These are phyloP conservation scores for Setomelanomma holmii DNA, from an alignment of 2,329 filamentous ascomycete species.

Conservation along the genomic window DNA sequence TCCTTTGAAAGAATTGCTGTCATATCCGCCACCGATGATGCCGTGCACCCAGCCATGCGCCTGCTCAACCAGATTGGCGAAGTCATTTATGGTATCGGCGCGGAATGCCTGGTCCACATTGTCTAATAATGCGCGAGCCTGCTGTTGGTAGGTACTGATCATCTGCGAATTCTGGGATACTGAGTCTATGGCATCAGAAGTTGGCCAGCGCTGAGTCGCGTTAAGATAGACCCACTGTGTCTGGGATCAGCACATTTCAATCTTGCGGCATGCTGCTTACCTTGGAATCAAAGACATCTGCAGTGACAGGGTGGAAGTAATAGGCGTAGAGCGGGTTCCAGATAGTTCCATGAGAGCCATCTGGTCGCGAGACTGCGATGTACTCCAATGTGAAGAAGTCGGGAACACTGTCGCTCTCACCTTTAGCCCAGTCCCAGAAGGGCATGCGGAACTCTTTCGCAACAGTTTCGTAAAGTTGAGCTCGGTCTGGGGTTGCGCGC, in stretches of 20 bases:
- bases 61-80: constrained; percentile 46
- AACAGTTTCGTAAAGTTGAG: constrained; percentile 29
- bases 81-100: constrained; percentile 19
- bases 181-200: constrained; percentile 20
- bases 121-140: constrained; percentile 18
- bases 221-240: constrained; percentile 32
- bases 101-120: constrained; percentile 18
- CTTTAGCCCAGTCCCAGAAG: constrained; percentile 46
- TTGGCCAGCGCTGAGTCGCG: constrained; percentile 42
- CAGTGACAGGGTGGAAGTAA: constrained; percentile 31
- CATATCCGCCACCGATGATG: constrained; percentile 54
- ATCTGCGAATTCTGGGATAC: constrained; percentile 18
- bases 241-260: background rate
- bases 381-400: constrained; percentile 29
- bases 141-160: constrained; percentile 6
- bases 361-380: constrained; percentile 21
- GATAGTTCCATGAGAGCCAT: constrained; percentile 23
- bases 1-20: constrained; percentile 48
- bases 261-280: constrained; percentile 6
- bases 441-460: constrained; percentile 42
- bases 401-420: constrained; percentile 29
- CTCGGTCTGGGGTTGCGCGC: constrained; percentile 23
- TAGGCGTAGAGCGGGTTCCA: constrained; percentile 41
- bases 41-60: constrained; percentile 40
- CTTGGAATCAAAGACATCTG: constrained; percentile 33